Conservation (phyloP, 2,329 filamentous ascomycete species). For the Sarocladiaceae sp. region DNA sequence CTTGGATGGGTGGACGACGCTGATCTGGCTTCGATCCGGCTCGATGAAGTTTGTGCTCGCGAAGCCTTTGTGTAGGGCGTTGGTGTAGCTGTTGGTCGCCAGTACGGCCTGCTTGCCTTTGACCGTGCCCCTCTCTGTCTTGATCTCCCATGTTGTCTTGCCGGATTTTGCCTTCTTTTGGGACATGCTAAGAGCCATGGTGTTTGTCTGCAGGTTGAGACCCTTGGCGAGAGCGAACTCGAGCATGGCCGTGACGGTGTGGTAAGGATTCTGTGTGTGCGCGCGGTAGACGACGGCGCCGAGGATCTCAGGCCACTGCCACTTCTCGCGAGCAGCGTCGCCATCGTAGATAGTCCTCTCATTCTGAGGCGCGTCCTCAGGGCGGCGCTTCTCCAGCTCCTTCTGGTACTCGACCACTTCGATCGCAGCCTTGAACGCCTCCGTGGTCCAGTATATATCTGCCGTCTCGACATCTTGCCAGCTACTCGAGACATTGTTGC, state of each 20-base stretch:
- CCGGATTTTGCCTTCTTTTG: constrained; percentile 10
- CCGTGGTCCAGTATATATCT: constrained; percentile 16
- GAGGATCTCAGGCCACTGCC: constrained; percentile 14
- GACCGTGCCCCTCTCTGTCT: constrained; percentile 37
- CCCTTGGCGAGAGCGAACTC: constrained; percentile 35
- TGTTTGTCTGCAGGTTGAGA: constrained; percentile 47
- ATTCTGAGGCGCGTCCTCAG: constrained; percentile 17
- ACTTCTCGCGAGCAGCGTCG: constrained; percentile 13
- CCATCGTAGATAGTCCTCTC: constrained; percentile 13
- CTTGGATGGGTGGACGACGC: constrained; percentile 30
- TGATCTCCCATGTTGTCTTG: constrained; percentile 29
- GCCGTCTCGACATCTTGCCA: constrained; percentile 16
- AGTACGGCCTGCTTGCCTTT: constrained; percentile 37
- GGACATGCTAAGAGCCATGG: constrained; percentile 29
- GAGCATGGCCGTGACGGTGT: constrained; percentile 30
- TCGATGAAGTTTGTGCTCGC: constrained; percentile 37
- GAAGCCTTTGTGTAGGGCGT: constrained; percentile 33
- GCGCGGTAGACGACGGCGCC: constrained; percentile 16
- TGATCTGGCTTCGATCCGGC: constrained; percentile 44
- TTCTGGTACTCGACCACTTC: constrained; percentile 12
- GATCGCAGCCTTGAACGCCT: constrained; percentile 6
- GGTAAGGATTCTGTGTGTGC: constrained; percentile 21
- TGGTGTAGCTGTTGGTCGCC: constrained; percentile 49
- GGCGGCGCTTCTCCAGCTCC: constrained; percentile 11
- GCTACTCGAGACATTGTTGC: constrained; percentile 16